Conservation (phyloP, 495 filamentous ascomycete genomes). For the Venustampulla echinocandica region DNA sequence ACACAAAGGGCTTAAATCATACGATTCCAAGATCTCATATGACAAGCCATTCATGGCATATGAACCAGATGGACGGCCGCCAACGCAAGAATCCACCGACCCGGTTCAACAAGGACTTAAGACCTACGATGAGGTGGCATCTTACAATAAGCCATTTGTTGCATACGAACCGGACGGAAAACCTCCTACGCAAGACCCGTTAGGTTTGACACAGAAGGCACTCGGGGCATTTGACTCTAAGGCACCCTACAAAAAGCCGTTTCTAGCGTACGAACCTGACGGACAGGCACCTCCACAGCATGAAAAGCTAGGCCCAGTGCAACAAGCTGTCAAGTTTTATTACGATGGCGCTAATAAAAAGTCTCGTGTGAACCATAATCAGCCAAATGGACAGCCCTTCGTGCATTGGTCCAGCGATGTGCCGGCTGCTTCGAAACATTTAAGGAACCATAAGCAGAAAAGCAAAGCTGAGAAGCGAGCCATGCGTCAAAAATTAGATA, state of each 20-base stretch:
- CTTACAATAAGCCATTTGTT: neutral
- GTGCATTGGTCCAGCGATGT: too few relatives aligned
- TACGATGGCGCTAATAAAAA: too few relatives aligned
- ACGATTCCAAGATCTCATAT: conserved; percentile 1
- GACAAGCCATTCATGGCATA: neutral
- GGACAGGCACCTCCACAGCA: neutral
- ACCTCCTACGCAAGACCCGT: neutral
- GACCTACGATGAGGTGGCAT: conserved; percentile 5
- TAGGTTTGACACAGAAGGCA: conserved; percentile 14
- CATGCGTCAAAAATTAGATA: too few relatives aligned
- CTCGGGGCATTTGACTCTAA: conserved; percentile 2
- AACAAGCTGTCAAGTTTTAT: conserved; percentile 20
- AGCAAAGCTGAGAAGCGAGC: too few relatives aligned
- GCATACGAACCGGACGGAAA: conserved; percentile 12
- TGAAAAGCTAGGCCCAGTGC: neutral
- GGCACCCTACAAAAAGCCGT: neutral
- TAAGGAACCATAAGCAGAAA: too few relatives aligned
- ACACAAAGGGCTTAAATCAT: conserved; percentile 6
- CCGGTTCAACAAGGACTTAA: conserved; percentile 15
- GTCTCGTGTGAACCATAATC: too few relatives aligned
- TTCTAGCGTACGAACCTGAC: neutral
- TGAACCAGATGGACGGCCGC: neutral
- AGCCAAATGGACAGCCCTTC: too few relatives aligned
- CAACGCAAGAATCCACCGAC: neutral
- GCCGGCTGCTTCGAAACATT: too few relatives aligned